These are phyloP conservation scores for Sclerotinia sclerotiorum DNA, from an alignment of 2,329 filamentous ascomycete genomes.

Conservation along the genomic window DNA sequence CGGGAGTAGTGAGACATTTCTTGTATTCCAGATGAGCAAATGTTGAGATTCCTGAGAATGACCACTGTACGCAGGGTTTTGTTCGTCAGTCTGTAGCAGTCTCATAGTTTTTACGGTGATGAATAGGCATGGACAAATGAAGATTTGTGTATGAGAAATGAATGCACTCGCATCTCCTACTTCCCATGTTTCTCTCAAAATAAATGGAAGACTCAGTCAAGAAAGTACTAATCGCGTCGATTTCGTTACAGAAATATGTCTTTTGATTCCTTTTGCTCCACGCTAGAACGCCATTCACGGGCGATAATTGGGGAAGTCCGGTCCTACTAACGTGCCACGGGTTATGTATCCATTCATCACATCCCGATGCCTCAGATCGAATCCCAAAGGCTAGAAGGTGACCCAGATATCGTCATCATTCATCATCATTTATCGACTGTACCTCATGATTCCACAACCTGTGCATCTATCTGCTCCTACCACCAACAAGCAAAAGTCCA, in stretches of 20 bases:
- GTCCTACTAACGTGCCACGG: background rate
- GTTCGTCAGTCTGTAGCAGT: background rate
- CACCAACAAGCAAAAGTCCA: background rate
- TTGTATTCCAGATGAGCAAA: constrained; percentile 70
- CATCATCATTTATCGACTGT: background rate
- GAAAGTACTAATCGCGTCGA: background rate
- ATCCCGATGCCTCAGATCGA: background rate
- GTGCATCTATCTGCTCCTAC: background rate
- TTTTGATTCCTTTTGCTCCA: background rate
- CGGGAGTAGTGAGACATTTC: constrained; percentile 67
- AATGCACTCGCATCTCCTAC: background rate
- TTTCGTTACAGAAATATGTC: background rate
- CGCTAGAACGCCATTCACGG: background rate
- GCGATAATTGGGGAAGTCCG: background rate
- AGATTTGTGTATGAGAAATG: background rate
- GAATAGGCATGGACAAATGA: background rate
- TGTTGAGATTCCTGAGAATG: constrained; percentile 71
- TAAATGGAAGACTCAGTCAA: background rate
- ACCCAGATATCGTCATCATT: background rate
- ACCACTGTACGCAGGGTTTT: constrained; percentile 47
- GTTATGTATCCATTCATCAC: background rate
- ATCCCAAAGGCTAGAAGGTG: background rate
- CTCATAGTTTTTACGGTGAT: background rate
- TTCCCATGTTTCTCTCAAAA: background rate
- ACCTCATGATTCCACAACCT: background rate